Conservation (phyloP, 768 basidiomycete genomes). For the Boletus bicolor region DNA sequence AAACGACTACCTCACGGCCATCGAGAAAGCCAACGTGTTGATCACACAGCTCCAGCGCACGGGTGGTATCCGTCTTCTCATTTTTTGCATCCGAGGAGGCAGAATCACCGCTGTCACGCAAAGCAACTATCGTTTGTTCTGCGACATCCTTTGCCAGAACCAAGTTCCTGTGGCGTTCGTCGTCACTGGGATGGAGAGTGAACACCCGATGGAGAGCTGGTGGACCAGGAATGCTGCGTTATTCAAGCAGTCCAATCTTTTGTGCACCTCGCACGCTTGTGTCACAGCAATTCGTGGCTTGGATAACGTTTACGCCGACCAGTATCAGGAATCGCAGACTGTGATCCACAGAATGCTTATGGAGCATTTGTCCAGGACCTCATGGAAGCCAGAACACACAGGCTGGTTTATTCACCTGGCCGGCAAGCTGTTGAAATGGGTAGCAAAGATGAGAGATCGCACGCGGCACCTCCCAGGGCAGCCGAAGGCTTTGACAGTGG, state of each 20-base stretch:
- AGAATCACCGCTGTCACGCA: conserved; percentile 24
- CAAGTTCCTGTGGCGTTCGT: conserved; percentile 31
- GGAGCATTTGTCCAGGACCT: conserved; percentile 12
- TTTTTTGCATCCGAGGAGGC: conserved; percentile 35
- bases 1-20: conserved; percentile 21
- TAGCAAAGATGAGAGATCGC: conserved; percentile 6
- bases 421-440: conserved; percentile 19
- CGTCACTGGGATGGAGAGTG: conserved; percentile 31
- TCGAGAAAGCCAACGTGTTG: conserved; percentile 32
- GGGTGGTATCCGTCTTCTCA: conserved; percentile 28
- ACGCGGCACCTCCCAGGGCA: not conserved
- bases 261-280: conserved; percentile 36
- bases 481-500: conserved; percentile 7
- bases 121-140: conserved; percentile 29
- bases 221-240: conserved; percentile 29
- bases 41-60: conserved; percentile 28
- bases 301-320: conserved; percentile 16
- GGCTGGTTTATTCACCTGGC: conserved; percentile 25
- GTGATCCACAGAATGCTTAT: conserved; percentile 23
- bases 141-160: conserved; percentile 26
- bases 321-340: conserved; percentile 33
- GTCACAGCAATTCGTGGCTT: conserved; percentile 34
- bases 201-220: conserved; percentile 32
- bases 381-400: conserved; percentile 20
- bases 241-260: conserved; percentile 23